A percentile compares a stretch with the other conserved stretches of the same genome.
phyloP scores from a whole-genome alignment of 257 asterid genomes.

The Solanum sejunctum region DNA sequence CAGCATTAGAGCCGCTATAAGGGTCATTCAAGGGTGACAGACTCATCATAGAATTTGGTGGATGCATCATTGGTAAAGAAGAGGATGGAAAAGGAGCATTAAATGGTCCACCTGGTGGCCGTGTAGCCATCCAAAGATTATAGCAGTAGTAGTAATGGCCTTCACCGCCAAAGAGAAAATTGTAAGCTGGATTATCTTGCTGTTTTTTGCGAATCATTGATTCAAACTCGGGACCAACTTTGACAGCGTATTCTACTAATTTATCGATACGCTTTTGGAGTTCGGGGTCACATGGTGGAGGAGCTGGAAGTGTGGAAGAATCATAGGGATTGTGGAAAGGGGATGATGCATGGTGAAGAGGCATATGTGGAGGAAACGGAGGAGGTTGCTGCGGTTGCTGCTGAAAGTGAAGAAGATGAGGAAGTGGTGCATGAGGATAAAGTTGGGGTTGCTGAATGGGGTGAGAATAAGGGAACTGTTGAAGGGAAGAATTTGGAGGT shows the following conservation, averaged over 20 bases:
- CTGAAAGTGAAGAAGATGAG: conserved; percentile 45
- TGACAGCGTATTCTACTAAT: conserved; percentile 72
- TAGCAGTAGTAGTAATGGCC: conserved; percentile 75
- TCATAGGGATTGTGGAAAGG: conserved; percentile 62
- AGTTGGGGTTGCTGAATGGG: conserved; percentile 64
- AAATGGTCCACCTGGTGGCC: conserved; percentile 42
- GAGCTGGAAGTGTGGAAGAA: conserved; percentile 64
- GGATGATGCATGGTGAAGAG: conserved; percentile 59
- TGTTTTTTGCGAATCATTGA: conserved; percentile 86
- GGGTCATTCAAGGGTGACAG: conserved; percentile 40
- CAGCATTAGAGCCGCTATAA: conserved; percentile 16
- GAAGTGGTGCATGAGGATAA: conserved; percentile 54
- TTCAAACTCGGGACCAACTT: conserved; percentile 91
- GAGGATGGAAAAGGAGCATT: conserved; percentile 53
- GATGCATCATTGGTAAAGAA: conserved; percentile 64
- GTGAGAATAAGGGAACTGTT: conserved; percentile 66
- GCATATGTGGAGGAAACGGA: conserved; percentile 58
- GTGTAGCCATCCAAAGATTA: conserved; percentile 68
- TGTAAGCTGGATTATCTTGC: conserved; percentile 76
- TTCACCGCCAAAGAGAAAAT: conserved; percentile 85
- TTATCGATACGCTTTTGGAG: conserved; percentile 89
- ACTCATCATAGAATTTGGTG: conserved; percentile 69
- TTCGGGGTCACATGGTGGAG: conserved; percentile 83
- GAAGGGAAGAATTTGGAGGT: conserved; percentile 73
- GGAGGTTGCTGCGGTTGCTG: conserved; percentile 44